A percentile compares a stretch with the other conserved stretches of the same genome.
These are phyloP conservation scores for Colletotrichum noveboracense DNA, from an alignment of 2,329 filamentous ascomycete species.

Conservation along the genomic window DNA sequence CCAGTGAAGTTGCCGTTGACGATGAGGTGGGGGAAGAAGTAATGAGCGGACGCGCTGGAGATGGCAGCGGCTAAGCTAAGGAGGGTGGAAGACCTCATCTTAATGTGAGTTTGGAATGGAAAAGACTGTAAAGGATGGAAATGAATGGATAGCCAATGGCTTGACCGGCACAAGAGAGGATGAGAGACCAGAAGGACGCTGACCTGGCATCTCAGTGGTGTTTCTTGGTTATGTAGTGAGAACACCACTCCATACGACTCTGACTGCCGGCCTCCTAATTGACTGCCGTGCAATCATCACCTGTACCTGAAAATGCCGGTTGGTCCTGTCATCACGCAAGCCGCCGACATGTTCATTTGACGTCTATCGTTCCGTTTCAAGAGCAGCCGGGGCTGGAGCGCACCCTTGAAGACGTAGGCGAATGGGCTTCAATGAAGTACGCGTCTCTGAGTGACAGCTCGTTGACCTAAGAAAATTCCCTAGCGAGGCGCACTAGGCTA, in stretches of 20 bases:
- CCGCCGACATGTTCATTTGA: not conserved
- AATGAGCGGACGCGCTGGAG: not conserved
- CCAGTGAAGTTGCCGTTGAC: not conserved
- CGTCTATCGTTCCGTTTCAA: not conserved
- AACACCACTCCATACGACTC: not conserved
- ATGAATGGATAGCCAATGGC: not conserved
- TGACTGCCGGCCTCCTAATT: not conserved
- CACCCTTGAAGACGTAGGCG: not conserved
- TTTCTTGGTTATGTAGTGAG: not conserved
- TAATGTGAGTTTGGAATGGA: not conserved
- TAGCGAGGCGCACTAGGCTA: not conserved
- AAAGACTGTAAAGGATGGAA: not conserved
- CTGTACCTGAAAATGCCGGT: not conserved
- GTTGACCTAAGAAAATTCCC: not conserved
- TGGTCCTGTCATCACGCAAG: not conserved
- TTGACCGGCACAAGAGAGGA: not conserved
- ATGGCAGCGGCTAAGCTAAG: not conserved
- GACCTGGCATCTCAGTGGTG: not conserved
- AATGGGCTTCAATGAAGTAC: not conserved
- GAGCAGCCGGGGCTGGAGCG: not conserved
- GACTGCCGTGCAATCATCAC: not conserved
- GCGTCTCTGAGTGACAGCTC: not conserved
- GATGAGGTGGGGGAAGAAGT: constrained; percentile 3
- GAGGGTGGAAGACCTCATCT: not conserved
- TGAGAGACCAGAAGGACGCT: not conserved